A percentile compares a stretch with the other conserved stretches of the same genome.
Conservation (phyloP, 1,139 yeast genomes). For the Yamadazyma conglobata region DNA sequence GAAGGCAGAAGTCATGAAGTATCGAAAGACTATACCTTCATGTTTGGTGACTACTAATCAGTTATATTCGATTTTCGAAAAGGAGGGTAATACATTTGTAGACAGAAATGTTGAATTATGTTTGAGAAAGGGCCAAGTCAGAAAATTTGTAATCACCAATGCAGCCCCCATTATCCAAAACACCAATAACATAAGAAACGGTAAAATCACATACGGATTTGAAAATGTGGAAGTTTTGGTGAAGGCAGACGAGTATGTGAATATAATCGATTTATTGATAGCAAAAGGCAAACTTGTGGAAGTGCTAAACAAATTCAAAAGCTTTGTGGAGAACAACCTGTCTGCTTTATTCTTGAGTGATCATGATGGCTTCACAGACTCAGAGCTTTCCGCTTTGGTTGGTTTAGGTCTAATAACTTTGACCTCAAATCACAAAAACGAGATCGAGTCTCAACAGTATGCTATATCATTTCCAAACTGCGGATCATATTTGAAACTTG, state of each 20-base stretch:
- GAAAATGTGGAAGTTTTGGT: conserved; percentile 43
- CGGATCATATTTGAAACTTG: conserved; percentile 52
- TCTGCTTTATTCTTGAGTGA: conserved; percentile 28
- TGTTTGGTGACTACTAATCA: conserved; percentile 39
- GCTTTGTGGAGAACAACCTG: conserved; percentile 25
- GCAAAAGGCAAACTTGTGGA: conserved; percentile 2
- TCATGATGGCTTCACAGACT: conserved; percentile 22
- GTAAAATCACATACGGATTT: conserved; percentile 42
- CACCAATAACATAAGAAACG: conserved; percentile 15
- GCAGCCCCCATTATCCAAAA: conserved; percentile 41
- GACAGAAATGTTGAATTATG: conserved; percentile 37
- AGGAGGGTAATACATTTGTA: conserved; percentile 43
- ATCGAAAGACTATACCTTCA: conserved; percentile 30
- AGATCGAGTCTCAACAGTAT: conserved; percentile 41
- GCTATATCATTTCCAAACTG: conserved; percentile 59
- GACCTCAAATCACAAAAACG: conserved; percentile 47
- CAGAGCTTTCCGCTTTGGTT: conserved; percentile 37
- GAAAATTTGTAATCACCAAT: conserved; percentile 41
- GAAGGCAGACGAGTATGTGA: conserved; percentile 19
- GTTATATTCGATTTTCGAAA: conserved; percentile 38
- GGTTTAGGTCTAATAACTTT: conserved; percentile 55
- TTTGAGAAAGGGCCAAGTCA: conserved; percentile 30
- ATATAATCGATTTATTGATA: conserved; percentile 11
- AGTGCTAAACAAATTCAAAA: conserved; percentile 21
- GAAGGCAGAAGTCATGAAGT: conserved; percentile 39